Evolutionary conservation across 192 early-diverging fungal genomes (phyloP).

Genomic region (Coemansia sp.): DNA sequence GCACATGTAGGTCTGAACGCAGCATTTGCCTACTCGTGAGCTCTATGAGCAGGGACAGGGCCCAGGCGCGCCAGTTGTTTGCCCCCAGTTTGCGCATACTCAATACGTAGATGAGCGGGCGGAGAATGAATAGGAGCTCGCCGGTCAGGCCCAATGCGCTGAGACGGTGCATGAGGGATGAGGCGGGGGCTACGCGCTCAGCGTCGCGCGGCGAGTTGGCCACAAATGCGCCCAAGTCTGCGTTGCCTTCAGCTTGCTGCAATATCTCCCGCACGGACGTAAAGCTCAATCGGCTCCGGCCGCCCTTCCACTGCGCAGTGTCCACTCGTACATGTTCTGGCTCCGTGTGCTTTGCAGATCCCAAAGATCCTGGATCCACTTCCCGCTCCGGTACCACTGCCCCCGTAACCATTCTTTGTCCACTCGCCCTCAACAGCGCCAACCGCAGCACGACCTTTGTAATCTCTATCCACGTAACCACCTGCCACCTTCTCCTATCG

Average conservation of each 20-base stretch:
- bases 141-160: conserved; percentile 57
- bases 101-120: conserved; percentile 85
- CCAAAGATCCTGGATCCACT: conserved; percentile 49
- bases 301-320: conserved; percentile 49
- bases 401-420: conserved; percentile 45
- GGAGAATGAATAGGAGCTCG: conserved; percentile 79
- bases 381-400: conserved; percentile 43
- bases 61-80: conserved; percentile 81
- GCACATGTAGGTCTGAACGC: conserved; percentile 27
- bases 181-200: conserved; percentile 65
- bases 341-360: conserved; percentile 4
- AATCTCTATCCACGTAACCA: conserved; percentile 64
- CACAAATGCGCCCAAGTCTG: conserved; percentile 23
- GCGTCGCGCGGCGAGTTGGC: conserved; percentile 49
- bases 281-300: conserved; percentile 56
- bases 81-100: conserved; percentile 72
- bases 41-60: conserved; percentile 77
- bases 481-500: conserved; percentile 59
- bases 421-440: conserved; percentile 31
- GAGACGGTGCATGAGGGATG: conserved; percentile 65
- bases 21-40: conserved; percentile 55
- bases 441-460: conserved; percentile 60
- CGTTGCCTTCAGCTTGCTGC: conserved; percentile 30
- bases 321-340: not conserved
- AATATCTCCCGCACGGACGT: conserved; percentile 46